Percentiles rank a stretch among this genome's conserved stretches.
Conservation (phyloP, 805 yeast species). For the Sugiyamaella lignohabitans region DNA sequence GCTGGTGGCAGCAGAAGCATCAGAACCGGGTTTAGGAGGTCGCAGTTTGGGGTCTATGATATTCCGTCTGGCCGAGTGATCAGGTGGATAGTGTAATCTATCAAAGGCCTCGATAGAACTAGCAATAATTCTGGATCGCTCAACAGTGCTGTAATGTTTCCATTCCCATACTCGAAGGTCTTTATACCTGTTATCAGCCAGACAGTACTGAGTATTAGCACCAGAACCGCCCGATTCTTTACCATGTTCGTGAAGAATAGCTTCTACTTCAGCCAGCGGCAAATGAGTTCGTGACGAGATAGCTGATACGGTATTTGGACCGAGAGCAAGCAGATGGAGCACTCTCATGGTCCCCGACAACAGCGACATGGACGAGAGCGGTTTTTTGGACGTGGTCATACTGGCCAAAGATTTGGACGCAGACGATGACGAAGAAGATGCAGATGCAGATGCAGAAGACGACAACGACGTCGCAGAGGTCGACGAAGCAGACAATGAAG, state of each 20-base stretch:
- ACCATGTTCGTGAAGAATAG: conserved; percentile 31
- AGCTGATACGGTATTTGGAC: conserved; percentile 36
- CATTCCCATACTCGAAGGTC: conserved; percentile 34
- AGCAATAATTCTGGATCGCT: conserved; percentile 28
- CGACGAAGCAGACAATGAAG: conserved; percentile 1
- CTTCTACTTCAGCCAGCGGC: conserved; percentile 25
- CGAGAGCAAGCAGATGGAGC: conserved; percentile 43
- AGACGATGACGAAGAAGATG: background rate
- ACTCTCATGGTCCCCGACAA: conserved; percentile 32
- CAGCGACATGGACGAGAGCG: conserved; percentile 20
- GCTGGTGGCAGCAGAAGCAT: background rate
- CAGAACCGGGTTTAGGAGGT: background rate
- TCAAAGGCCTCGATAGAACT: conserved; percentile 28
- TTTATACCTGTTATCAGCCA: conserved; percentile 27
- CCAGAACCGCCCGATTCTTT: conserved; percentile 23
- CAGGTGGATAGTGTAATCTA: conserved; percentile 24
- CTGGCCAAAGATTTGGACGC: conserved; percentile 3
- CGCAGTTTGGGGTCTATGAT: conserved; percentile 23
- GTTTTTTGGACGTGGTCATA: conserved; percentile 16
- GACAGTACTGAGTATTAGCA: conserved; percentile 23
- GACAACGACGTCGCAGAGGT: background rate
- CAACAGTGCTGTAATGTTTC: conserved; percentile 30
- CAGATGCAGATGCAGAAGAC: conserved; percentile 4
- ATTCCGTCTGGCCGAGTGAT: conserved; percentile 25
- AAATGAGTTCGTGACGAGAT: conserved; percentile 31